phyloP scores from a whole-genome alignment of 768 basidiomycete species.

The Austroboletus eburneus region DNA sequence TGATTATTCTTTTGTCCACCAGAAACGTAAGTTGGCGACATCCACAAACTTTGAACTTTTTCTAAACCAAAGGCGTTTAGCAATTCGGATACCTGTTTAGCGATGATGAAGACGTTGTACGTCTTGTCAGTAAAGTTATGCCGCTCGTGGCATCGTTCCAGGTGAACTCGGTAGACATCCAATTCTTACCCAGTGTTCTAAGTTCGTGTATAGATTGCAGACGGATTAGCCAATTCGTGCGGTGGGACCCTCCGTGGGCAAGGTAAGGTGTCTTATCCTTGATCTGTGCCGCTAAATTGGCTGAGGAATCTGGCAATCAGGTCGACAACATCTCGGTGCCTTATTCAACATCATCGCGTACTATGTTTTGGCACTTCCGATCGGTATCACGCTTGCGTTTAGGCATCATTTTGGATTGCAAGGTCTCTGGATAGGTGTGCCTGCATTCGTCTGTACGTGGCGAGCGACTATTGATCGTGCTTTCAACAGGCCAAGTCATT shows the following conservation, averaged over 20 bases:
- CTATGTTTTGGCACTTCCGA: slow-evolving; percentile 49
- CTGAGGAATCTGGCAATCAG: slow-evolving; percentile 19
- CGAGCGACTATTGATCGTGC: slow-evolving; percentile 7
- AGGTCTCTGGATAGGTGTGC: slow-evolving; percentile 49
- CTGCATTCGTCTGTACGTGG: neutral
- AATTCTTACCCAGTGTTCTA: neutral
- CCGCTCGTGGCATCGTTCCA: slow-evolving; percentile 55
- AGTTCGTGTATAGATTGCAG: slow-evolving; percentile 38
- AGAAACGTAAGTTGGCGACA: slow-evolving; percentile 45
- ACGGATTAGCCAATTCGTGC: slow-evolving; percentile 50
- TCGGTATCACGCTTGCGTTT: slow-evolving; percentile 52
- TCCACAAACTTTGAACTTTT: neutral
- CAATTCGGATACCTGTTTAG: slow-evolving; percentile 67
- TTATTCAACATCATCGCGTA: slow-evolving; percentile 68
- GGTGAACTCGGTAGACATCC: slow-evolving; percentile 20
- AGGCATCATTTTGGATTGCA: slow-evolving; percentile 39
- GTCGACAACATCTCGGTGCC: slow-evolving; percentile 68
- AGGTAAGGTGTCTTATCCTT: slow-evolving; percentile 25
- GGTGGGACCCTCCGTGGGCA: slow-evolving; percentile 48
- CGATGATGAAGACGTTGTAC: slow-evolving; percentile 52
- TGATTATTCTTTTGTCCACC: slow-evolving; percentile 51
- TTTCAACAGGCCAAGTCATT: slow-evolving; percentile 58
- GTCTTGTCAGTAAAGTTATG: slow-evolving; percentile 47
- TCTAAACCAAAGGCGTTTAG: slow-evolving; percentile 20
- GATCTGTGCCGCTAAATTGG: too few relatives aligned